phyloP scores from a whole-genome alignment of 768 basidiomycete genomes.

The Amanita rimosa region DNA sequence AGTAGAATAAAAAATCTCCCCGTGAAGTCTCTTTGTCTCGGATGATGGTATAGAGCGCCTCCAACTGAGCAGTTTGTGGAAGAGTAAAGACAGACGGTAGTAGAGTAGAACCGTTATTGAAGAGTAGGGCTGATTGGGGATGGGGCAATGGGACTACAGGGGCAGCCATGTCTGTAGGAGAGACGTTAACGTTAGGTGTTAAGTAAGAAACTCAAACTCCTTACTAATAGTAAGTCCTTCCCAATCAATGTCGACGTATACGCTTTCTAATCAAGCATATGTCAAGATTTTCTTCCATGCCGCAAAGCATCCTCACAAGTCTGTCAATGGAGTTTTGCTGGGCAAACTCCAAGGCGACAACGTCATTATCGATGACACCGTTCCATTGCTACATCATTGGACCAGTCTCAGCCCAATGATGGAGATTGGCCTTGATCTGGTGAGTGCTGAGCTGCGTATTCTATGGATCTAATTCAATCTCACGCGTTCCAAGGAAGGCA shows the following conservation, averaged over 20 bases:
- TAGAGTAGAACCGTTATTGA: conserved; percentile 24
- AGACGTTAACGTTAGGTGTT: too few relatives aligned
- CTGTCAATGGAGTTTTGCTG: conserved; percentile 72
- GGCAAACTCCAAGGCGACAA: conserved; percentile 27
- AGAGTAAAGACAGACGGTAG: conserved; percentile 84
- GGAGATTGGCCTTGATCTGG: conserved; percentile 75
- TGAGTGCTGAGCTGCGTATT: conserved; percentile 19
- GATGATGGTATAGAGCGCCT: conserved; percentile 93
- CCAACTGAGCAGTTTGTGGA: conserved; percentile 85
- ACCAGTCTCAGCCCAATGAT: conserved; percentile 77
- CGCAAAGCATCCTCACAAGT: conserved; percentile 64
- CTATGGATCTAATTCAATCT: neutral
- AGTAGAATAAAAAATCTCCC: conserved; percentile 95
- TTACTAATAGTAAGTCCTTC: too few relatives aligned
- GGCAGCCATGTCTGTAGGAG: neutral
- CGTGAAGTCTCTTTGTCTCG: conserved; percentile 77
- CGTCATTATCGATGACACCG: conserved; percentile 48
- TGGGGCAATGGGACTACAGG: too few relatives aligned
- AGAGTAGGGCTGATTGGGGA: neutral
- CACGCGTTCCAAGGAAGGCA: conserved; percentile 29
- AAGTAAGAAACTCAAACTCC: too few relatives aligned
- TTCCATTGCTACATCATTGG: conserved; percentile 81
- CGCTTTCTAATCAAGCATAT: conserved; percentile 51
- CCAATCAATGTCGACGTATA: conserved; percentile 27
- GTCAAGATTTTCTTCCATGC: conserved; percentile 70